A percentile compares a stretch with the other conserved stretches of the same genome.
Conservation (phyloP, 306 rosid genomes). For the Vigna mungo region DNA sequence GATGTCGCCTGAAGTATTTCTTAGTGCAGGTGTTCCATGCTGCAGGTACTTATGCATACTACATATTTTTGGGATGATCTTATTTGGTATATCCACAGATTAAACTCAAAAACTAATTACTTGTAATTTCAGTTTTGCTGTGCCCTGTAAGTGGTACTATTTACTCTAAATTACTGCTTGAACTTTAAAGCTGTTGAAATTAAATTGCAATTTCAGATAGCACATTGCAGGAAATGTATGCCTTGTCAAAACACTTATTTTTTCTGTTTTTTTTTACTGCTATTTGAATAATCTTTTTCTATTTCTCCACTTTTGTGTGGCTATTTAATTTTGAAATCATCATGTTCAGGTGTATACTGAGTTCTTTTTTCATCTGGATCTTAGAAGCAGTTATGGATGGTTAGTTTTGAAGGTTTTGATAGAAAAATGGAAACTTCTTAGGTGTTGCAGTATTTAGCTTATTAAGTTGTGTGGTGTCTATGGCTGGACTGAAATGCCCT, state of each 20-base stretch:
- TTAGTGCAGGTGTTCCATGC: slow-evolving; percentile 92
- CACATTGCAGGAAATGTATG: slow-evolving; percentile 30
- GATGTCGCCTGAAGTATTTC: slow-evolving; percentile 94
- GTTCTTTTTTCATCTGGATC: not conserved
- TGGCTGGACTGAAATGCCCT: slow-evolving; percentile 15
- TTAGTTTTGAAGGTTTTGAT: slow-evolving; percentile 34
- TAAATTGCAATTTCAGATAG: slow-evolving; percentile 7
- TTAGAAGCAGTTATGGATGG: slow-evolving; percentile 26
- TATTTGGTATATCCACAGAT: slow-evolving; percentile 13
- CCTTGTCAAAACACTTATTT: not conserved
- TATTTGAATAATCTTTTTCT: slow-evolving; percentile 17
- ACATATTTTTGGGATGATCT: slow-evolving; percentile 34
- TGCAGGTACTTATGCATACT: slow-evolving; percentile 77
- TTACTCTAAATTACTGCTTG: slow-evolving; percentile 26
- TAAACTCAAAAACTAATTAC: slow-evolving; percentile 26
- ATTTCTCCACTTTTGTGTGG: not conserved
- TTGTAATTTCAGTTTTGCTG: slow-evolving; percentile 28
- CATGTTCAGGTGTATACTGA: not conserved
- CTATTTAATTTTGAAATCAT: slow-evolving; percentile 13
- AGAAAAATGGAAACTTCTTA: slow-evolving; percentile 34
- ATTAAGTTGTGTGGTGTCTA: slow-evolving; percentile 17
- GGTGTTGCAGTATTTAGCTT: slow-evolving; percentile 18
- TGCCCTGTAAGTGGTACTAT: slow-evolving; percentile 38
- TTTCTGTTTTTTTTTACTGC: not conserved
- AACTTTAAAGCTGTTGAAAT: slow-evolving; percentile 29